Evolutionary conservation across 495 filamentous ascomycete species (phyloP).

Genomic region (Aspergillus coremiiformis): DNA sequence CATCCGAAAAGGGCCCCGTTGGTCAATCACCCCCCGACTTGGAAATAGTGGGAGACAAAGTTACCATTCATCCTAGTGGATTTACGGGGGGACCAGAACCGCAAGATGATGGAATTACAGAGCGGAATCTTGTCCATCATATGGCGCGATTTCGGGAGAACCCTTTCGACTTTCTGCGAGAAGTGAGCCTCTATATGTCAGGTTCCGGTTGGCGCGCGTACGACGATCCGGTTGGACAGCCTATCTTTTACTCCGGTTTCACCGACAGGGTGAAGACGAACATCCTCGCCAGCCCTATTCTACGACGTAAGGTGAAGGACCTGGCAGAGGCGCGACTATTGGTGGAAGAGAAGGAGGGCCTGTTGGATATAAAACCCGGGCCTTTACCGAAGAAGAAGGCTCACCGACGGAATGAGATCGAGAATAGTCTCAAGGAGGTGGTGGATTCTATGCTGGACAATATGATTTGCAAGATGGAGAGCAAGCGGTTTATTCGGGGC

Average conservation of each 20-base stretch:
- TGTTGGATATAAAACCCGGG: constrained; percentile 46
- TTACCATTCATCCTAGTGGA: constrained; percentile 74
- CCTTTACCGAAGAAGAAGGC: constrained; percentile 43
- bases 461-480: constrained; percentile 99
- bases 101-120: constrained; percentile 42
- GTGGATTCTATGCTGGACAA: constrained; percentile 77
- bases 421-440: constrained; percentile 61
- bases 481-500: constrained; percentile 80
- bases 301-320: constrained; percentile 66
- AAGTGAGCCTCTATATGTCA: constrained; percentile 82
- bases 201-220: constrained; percentile 93
- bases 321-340: constrained; percentile 65
- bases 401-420: constrained; percentile 52
- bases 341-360: constrained; percentile 68
- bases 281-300: constrained; percentile 65
- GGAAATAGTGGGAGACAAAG: constrained; percentile 69
- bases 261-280: constrained; percentile 75
- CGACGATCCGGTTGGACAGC: constrained; percentile 81
- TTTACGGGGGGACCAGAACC: constrained; percentile 40
- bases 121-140: constrained; percentile 69
- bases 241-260: constrained; percentile 89
- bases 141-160: constrained; percentile 73
- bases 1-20: constrained; percentile 28
- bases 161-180: constrained; percentile 76
- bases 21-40: constrained; percentile 65